Evolutionary conservation across 345 rosid genomes (phyloP).

Genomic region (Euphorbia tirucalli): DNA sequence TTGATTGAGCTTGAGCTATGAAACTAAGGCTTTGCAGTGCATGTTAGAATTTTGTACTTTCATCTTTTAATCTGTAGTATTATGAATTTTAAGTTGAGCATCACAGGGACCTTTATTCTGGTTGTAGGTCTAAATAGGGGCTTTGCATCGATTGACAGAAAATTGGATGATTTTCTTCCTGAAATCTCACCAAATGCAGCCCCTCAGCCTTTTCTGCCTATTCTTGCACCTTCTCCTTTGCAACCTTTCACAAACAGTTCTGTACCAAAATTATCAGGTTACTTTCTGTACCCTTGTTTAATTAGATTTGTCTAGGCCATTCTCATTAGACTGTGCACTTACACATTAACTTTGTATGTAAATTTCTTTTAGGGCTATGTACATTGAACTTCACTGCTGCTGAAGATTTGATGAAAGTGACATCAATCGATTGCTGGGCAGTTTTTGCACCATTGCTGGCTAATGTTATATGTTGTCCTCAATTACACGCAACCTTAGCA

Average conservation of each 20-base stretch:
- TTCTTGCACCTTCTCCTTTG: constrained; percentile 89
- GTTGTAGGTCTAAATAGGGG: constrained; percentile 49
- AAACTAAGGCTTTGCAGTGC: not conserved
- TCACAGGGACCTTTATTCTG: constrained; percentile 8
- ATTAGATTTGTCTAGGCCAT: not conserved
- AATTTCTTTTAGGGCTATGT: constrained; percentile 56
- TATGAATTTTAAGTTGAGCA: not conserved
- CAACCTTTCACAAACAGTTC: constrained; percentile 68
- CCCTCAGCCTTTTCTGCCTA: constrained; percentile 89
- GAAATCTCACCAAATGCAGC: constrained; percentile 61
- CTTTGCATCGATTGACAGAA: constrained; percentile 19
- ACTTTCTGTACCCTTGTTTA: constrained; percentile 12
- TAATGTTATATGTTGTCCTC: constrained; percentile 95
- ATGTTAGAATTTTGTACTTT: not conserved
- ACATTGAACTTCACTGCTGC: constrained; percentile 67
- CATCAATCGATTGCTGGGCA: constrained; percentile 76
- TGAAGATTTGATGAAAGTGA: constrained; percentile 65
- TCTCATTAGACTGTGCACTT: constrained; percentile 7
- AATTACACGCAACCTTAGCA: constrained; percentile 68
- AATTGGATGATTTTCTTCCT: constrained; percentile 47
- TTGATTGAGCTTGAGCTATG: not conserved
- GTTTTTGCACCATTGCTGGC: constrained; percentile 82
- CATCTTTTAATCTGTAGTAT: not conserved
- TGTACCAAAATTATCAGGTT: constrained; percentile 80
- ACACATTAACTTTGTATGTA: constrained; percentile 8